phyloP scores from a whole-genome alignment of 2,329 filamentous ascomycete genomes.

The Colletotrichum tropicale region DNA sequence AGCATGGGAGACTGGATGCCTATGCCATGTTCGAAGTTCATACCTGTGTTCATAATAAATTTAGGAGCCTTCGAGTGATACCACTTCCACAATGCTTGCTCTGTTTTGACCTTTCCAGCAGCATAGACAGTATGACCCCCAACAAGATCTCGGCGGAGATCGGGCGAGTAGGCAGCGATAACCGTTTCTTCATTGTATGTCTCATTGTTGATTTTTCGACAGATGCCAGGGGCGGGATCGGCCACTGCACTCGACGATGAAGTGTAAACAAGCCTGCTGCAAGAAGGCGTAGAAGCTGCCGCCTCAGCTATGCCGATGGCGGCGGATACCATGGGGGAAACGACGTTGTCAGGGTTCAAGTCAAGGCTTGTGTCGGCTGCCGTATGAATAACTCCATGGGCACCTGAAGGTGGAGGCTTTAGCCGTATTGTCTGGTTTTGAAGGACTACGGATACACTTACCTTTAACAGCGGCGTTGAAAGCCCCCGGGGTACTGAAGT shows the following conservation, averaged over 20 bases:
- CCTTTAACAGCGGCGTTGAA: background rate
- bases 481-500: background rate
- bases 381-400: background rate
- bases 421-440: accelerated
- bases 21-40: too few relatives aligned
- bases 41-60: background rate
- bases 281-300: background rate
- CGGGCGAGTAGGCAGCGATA: background rate
- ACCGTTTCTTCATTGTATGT: background rate
- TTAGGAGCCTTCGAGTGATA: background rate
- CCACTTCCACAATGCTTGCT: background rate
- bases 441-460: accelerated
- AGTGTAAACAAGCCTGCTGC: background rate
- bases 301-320: background rate
- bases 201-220: background rate
- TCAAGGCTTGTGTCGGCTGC: background rate
- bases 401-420: background rate
- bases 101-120: background rate
- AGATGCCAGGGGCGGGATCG: background rate
- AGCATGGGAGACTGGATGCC: background rate
- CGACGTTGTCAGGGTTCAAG: background rate
- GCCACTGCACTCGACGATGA: background rate
- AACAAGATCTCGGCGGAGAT: background rate
- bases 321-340: background rate
- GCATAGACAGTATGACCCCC: background rate